These are phyloP conservation scores for Mimosa pudica DNA, from an alignment of 306 rosid species.

Conservation along the genomic window DNA sequence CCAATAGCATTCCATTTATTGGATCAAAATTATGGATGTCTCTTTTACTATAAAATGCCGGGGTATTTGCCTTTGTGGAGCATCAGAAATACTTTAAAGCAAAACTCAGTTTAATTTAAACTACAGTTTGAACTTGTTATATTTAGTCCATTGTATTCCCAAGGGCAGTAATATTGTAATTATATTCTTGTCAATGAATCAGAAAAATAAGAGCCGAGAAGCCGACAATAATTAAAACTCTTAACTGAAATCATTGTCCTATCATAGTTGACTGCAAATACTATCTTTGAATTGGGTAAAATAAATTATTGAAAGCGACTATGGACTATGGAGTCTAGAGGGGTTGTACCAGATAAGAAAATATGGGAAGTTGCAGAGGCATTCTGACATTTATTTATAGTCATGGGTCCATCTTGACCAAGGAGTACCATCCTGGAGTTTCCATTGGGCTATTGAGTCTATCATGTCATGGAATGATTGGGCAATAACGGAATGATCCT, in stretches of 20 bases:
- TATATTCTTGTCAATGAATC: not conserved
- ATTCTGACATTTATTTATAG: not conserved
- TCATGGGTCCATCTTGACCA: not conserved
- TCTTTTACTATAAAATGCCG: not conserved
- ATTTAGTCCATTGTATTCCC: not conserved
- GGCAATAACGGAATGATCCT: not conserved
- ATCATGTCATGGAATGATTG: not conserved
- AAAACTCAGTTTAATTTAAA: not conserved
- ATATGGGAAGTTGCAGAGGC: not conserved
- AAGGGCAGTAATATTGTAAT: not conserved
- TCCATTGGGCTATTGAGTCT: not conserved
- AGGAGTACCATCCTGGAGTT: not conserved
- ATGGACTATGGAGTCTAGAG: not conserved
- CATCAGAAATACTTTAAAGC: not conserved
- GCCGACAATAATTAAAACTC: not conserved
- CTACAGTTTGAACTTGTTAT: not conserved
- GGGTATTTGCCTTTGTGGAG: not conserved
- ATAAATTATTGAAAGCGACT: not conserved
- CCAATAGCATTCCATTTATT: constrained; percentile 26
- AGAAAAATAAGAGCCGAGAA: not conserved
- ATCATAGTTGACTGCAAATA: not conserved
- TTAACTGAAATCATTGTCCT: not conserved
- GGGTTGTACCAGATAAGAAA: not conserved
- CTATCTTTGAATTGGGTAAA: not conserved
- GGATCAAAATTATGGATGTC: not conserved